Conservation (phyloP, 768 basidiomycete species). For the Rhizopogon salebrosus region DNA sequence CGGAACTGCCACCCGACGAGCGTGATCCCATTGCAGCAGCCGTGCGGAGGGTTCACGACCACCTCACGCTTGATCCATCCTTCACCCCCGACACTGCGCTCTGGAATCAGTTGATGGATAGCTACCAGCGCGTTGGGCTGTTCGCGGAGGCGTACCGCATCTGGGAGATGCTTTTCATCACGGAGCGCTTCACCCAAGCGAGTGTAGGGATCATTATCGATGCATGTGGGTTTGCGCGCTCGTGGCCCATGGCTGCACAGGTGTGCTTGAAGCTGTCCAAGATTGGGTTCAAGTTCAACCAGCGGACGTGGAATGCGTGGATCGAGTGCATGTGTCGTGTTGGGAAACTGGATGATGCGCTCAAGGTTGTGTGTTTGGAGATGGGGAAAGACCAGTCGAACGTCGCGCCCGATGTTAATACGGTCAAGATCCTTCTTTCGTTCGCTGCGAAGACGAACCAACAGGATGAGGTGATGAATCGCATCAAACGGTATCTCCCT, state of each 20-base stretch:
- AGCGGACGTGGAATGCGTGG: slow-evolving; percentile 76
- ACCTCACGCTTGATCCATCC: slow-evolving; percentile 74
- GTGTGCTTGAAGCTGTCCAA: slow-evolving; percentile 49
- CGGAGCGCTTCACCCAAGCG: slow-evolving; percentile 51
- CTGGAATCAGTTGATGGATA: slow-evolving; percentile 86
- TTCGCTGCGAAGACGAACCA: slow-evolving; percentile 43
- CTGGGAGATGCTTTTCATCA: slow-evolving; percentile 70
- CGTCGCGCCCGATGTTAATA: slow-evolving; percentile 44
- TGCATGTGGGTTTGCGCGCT: slow-evolving; percentile 64
- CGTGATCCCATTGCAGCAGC: slow-evolving; percentile 35
- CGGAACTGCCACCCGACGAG: slow-evolving; percentile 18
- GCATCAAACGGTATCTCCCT: slow-evolving; percentile 38
- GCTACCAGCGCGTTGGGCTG: slow-evolving; percentile 75
- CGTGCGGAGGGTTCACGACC: slow-evolving; percentile 67
- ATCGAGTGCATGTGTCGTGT: slow-evolving; percentile 83
- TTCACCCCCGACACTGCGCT: slow-evolving; percentile 64
- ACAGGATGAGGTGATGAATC: slow-evolving; percentile 40
- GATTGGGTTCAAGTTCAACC: slow-evolving; percentile 49
- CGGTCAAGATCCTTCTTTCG: slow-evolving; percentile 47
- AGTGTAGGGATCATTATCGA: slow-evolving; percentile 84
- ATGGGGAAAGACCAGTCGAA: slow-evolving; percentile 48
- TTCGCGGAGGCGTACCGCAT: slow-evolving; percentile 69
- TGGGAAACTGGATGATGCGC: slow-evolving; percentile 60
- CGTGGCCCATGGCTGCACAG: slow-evolving; percentile 44
- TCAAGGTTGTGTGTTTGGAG: slow-evolving; percentile 55